phyloP scores from a whole-genome alignment of 2,329 filamentous ascomycete genomes.

The Penicillium sp. region DNA sequence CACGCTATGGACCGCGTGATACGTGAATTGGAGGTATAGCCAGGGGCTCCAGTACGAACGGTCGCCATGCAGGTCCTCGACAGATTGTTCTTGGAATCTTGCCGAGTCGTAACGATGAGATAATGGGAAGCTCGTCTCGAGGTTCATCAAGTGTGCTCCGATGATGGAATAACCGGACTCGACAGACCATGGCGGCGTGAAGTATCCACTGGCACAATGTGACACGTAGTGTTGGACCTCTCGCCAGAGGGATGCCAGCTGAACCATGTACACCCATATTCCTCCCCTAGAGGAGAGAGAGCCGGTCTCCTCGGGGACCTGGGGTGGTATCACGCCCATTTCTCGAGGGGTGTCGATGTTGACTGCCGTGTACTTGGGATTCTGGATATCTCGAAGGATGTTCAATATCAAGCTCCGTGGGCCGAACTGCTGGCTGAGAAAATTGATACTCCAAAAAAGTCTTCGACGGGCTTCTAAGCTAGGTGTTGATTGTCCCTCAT shows the following conservation, averaged over 20 bases:
- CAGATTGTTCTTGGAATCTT: slow-evolving; percentile 53
- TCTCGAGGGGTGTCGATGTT: slow-evolving; percentile 28
- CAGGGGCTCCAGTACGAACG: slow-evolving; percentile 36
- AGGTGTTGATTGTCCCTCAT: slow-evolving; percentile 39
- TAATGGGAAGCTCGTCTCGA: slow-evolving; percentile 48
- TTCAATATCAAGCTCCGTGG: slow-evolving; percentile 49
- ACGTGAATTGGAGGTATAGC: slow-evolving; percentile 35
- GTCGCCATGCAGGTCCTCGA: slow-evolving; percentile 45
- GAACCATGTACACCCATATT: slow-evolving; percentile 54
- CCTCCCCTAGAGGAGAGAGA: slow-evolving; percentile 45
- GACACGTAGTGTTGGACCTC: slow-evolving; percentile 49
- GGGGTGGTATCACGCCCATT: slow-evolving; percentile 40
- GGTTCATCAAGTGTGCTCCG: slow-evolving; percentile 54
- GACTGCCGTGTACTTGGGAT: slow-evolving; percentile 30
- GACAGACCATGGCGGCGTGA: slow-evolving; percentile 54
- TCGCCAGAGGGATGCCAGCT: slow-evolving; percentile 55
- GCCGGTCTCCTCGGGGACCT: slow-evolving; percentile 50
- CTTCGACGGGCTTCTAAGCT: slow-evolving; percentile 48
- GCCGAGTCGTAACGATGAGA: slow-evolving; percentile 55
- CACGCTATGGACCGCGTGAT: slow-evolving; percentile 34
- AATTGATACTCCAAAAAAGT: slow-evolving; percentile 55
- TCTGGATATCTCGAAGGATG: slow-evolving; percentile 46
- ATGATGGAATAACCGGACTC: slow-evolving; percentile 55
- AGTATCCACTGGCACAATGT: slow-evolving; percentile 50
- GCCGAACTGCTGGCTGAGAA: slow-evolving; percentile 54